Evolutionary conservation across 345 rosid genomes (phyloP).

Genomic region (Eucalyptus marginata): DNA sequence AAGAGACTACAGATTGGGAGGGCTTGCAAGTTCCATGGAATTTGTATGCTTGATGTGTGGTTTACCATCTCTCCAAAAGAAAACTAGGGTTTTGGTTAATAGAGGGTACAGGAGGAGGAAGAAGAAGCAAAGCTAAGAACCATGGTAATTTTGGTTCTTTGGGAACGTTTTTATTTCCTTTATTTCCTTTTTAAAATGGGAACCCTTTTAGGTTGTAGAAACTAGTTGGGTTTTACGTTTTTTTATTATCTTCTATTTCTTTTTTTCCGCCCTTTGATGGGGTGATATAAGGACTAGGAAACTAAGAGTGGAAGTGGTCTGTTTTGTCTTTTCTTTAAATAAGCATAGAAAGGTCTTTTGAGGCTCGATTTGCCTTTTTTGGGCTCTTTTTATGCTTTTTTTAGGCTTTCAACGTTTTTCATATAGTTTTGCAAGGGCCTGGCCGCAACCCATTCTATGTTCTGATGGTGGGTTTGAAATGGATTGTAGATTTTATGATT

Average conservation of each 20-base stretch:
- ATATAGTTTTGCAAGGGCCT: neutral
- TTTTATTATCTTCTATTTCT: neutral
- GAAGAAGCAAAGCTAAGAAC: neutral
- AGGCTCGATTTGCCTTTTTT: neutral
- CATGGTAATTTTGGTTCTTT: neutral
- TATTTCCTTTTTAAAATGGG: neutral
- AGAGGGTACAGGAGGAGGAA: neutral
- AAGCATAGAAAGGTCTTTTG: neutral
- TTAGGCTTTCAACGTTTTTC: neutral
- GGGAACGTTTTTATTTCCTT: neutral
- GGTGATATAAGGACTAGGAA: neutral
- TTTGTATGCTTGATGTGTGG: neutral
- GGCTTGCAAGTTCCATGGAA: constrained; percentile 28
- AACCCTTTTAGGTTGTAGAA: neutral
- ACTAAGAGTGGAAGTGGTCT: neutral
- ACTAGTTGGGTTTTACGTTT: neutral
- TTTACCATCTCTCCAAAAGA: neutral
- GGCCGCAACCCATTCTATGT: neutral
- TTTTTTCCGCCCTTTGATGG: neutral
- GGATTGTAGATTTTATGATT: neutral
- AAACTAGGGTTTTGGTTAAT: neutral
- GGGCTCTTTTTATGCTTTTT: neutral
- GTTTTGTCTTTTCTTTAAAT: neutral
- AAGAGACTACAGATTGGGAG: constrained; percentile 1
- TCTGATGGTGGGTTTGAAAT: neutral